These are phyloP conservation scores for Globisporangium cederbergense DNA, from an alignment of 352 stramenopile species.

Conservation along the genomic window DNA sequence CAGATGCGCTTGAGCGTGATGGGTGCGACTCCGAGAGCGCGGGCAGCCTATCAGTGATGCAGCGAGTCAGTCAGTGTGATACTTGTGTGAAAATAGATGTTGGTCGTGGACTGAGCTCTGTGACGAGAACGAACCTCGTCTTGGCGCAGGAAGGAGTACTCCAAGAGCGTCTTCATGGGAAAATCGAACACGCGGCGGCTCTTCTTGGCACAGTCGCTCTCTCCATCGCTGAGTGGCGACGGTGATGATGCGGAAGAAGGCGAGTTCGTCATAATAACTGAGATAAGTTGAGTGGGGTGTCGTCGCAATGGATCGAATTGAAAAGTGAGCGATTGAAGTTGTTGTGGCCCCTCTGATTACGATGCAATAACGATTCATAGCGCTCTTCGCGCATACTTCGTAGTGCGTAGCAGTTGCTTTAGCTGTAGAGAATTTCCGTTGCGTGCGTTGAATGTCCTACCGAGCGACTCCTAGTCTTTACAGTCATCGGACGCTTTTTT, in stretches of 20 bases:
- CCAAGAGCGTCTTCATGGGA: slow-evolving; percentile 28
- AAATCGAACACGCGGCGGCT: slow-evolving; percentile 54
- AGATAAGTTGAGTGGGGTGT: neutral
- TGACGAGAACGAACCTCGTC: slow-evolving; percentile 27
- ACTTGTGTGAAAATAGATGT: too few relatives aligned
- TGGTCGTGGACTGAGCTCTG: too few relatives aligned
- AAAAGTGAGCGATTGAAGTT: neutral
- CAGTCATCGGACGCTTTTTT: neutral
- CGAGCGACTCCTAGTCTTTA: neutral
- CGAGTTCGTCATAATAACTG: neutral
- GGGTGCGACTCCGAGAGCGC: slow-evolving; percentile 31
- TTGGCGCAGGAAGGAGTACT: slow-evolving; percentile 44
- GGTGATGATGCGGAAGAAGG: neutral
- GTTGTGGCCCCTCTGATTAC: neutral
- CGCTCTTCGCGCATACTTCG: neutral
- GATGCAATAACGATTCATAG: neutral
- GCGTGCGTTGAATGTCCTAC: neutral
- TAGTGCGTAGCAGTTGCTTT: neutral
- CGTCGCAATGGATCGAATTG: slow-evolving; percentile 3
- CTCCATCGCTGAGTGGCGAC: neutral
- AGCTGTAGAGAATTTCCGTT: neutral
- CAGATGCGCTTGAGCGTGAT: slow-evolving; percentile 75
- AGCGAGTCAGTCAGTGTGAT: neutral
- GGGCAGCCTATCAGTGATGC: slow-evolving; percentile 27
- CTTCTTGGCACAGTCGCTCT: slow-evolving; percentile 21